Evolutionary conservation across 2,329 filamentous ascomycete species (phyloP), one percentile per base, ranked within the genome.

Genomic region (Pleoardoris graminearum): DNA sequence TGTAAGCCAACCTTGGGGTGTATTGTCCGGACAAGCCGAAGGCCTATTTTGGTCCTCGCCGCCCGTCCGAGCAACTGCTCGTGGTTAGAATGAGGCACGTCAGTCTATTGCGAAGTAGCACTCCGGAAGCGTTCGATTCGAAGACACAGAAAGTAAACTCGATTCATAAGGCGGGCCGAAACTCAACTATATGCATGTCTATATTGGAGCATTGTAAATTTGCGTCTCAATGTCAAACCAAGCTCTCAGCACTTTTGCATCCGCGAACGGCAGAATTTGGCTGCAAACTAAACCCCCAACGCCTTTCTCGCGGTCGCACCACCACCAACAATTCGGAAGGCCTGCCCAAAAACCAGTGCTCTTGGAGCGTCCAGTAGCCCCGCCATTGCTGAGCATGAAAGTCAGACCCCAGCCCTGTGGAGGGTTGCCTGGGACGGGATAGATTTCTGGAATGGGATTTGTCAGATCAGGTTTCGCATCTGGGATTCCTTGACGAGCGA

Each of bases 321-420:
- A 87, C 83, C 84, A 87, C 62, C 76, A 87, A 27, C 82, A 60
- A 63, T 87, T 87, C 3, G 82, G 68, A 25, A 87, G 59, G 0
- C 85, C 85, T 1, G 80, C 80, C 85, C 85, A 87, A 62, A 75
- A 78, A 0, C 61, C 79, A 0, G 82, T 84, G 2, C 76, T 73
- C 2, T 58, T 68, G 0, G 80, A 81, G 7, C 84, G 75, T 0
- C 84, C 83, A 2, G 83, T 83, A 1, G 67, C 59, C 0, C 77
- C 78, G 0, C 77, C 63, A 17, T 71, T 62, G 1, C 70, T 81
- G 11, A 85, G 67, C 77, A 85, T 81, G 43, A 84, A 84, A 0
- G 77, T 80, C 27, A 88, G 70, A 0, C 85, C 84, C 84, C 84
- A 88, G 10, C 86, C 86, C 62, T 88, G 85, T 0, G 84, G 80